Conservation (phyloP, 169 alveolate species). For the Plasmodium malariae region DNA sequence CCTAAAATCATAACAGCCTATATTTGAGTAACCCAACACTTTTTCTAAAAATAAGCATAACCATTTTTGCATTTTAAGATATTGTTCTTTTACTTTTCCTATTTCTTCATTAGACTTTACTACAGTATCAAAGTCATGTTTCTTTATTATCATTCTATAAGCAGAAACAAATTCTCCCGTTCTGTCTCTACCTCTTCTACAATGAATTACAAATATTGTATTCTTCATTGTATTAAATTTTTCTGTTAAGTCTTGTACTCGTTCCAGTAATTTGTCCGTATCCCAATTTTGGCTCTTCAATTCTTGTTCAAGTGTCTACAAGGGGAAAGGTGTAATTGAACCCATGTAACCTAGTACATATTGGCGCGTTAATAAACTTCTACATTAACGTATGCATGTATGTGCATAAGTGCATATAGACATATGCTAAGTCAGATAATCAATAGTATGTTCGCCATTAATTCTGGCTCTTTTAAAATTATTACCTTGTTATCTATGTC, state of each 20-base stretch:
- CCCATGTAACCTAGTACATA: not conserved
- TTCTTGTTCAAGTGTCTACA: conserved; percentile 9
- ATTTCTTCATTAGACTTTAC: conserved; percentile 32
- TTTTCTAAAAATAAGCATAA: conserved; percentile 50
- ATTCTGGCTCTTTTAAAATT: not conserved
- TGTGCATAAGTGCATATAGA: not conserved
- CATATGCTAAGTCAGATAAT: too few relatives aligned
- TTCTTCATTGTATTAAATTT: conserved; percentile 39
- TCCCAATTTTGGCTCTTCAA: conserved; percentile 40
- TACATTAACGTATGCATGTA: not conserved
- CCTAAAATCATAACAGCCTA: conserved; percentile 32
- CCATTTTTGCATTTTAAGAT: conserved; percentile 55
- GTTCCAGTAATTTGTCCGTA: conserved; percentile 20
- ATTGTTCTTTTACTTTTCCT: conserved; percentile 14
- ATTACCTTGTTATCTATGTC: conserved; percentile 22
- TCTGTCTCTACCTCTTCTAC: conserved; percentile 69
- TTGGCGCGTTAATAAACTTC: not conserved
- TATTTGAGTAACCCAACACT: conserved; percentile 4
- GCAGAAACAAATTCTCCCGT: conserved; percentile 66
- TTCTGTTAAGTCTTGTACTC: conserved; percentile 3
- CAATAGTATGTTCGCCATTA: not conserved
- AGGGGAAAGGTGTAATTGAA: not conserved
- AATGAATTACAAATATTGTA: conserved; percentile 50
- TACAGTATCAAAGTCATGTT: conserved; percentile 5
- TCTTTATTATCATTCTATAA: conserved; percentile 38